Percentiles rank a stretch among this genome's conserved stretches.
phyloP scores from a whole-genome alignment of 805 yeast species.

The Ogataea wickerhamii region DNA sequence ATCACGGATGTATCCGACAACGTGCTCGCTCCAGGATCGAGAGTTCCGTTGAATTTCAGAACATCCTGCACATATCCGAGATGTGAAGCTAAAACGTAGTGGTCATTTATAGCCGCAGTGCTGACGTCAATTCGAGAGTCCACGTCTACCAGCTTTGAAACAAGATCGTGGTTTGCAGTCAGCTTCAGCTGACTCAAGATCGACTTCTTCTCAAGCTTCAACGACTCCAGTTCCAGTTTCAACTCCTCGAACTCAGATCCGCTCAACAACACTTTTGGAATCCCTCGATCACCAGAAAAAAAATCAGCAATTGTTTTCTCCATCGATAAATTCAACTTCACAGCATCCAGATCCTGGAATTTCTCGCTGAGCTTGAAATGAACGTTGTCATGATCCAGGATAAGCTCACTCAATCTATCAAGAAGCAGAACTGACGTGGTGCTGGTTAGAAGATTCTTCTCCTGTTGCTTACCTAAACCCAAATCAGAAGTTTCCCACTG shows the following conservation, averaged over 20 bases:
- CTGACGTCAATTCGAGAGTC: constrained; percentile 9
- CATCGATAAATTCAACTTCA: constrained; percentile 15
- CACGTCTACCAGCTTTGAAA: constrained; percentile 3
- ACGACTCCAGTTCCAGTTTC: constrained; percentile 5
- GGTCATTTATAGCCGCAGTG: constrained; percentile 33
- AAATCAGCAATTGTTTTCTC: constrained; percentile 20
- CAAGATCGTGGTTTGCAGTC: not conserved
- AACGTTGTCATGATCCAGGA: constrained; percentile 8
- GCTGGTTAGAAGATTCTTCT: not conserved
- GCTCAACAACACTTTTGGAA: constrained; percentile 8
- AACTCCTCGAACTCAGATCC: constrained; percentile 13
- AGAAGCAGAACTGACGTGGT: constrained; percentile 6
- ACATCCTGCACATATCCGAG: constrained; percentile 44
- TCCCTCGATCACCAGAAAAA: constrained; percentile 3
- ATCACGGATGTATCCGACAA: constrained; percentile 6
- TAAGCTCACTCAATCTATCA: constrained; percentile 9
- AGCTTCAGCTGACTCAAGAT: constrained; percentile 3
- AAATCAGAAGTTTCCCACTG: not conserved
- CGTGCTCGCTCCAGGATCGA: not conserved
- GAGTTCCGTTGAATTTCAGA: constrained; percentile 1
- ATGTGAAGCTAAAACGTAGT: constrained; percentile 42
- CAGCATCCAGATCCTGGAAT: constrained; percentile 9
- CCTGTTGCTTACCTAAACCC: not conserved
- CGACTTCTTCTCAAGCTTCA: constrained; percentile 7
- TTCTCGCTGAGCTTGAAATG: constrained; percentile 12